phyloP scores from a whole-genome alignment of 768 basidiomycete genomes.

The Nevesoporus exiguus region DNA sequence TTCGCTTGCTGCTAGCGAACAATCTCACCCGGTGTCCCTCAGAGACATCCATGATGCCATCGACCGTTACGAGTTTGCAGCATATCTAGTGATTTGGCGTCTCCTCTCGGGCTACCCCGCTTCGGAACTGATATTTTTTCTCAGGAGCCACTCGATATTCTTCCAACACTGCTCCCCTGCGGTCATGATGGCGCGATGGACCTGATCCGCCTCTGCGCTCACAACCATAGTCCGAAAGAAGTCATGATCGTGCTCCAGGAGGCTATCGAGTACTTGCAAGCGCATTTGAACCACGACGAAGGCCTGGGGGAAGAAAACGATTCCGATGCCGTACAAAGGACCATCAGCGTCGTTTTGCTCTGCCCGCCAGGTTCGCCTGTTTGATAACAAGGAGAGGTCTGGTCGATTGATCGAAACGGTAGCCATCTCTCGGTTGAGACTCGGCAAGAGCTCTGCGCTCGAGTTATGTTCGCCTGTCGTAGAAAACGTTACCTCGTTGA shows the following conservation, averaged over 20 bases:
- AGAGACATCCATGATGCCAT: slow-evolving; percentile 16
- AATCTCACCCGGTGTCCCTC: slow-evolving; percentile 10
- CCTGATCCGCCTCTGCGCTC: slow-evolving; percentile 33
- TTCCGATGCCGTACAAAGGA: slow-evolving; percentile 5
- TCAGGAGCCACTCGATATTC: slow-evolving; percentile 40
- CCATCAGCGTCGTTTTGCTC: slow-evolving; percentile 16
- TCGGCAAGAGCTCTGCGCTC: slow-evolving; percentile 23
- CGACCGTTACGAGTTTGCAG: slow-evolving; percentile 10
- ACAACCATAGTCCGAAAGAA: slow-evolving; percentile 39
- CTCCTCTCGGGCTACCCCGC: neutral
- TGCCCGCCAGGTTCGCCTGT: slow-evolving; percentile 21
- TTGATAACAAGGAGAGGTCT: neutral
- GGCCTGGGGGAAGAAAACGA: slow-evolving; percentile 17
- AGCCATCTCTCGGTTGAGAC: slow-evolving; percentile 27
- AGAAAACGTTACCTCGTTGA: slow-evolving; percentile 9
- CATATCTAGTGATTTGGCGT: slow-evolving; percentile 16
- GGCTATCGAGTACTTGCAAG: slow-evolving; percentile 32
- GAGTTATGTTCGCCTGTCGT: slow-evolving; percentile 22
- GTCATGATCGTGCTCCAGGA: slow-evolving; percentile 41
- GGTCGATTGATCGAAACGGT: neutral
- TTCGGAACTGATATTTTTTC: neutral
- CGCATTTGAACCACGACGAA: slow-evolving; percentile 11
- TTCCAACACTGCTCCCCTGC: slow-evolving; percentile 36
- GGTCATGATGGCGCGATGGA: slow-evolving; percentile 27
- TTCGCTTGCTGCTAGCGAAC: slow-evolving; percentile 11